Evolutionary conservation across 2,329 filamentous ascomycete genomes (phyloP), one percentile per base, ranked within the genome.

Genomic region (Cyclaneusma minus): DNA sequence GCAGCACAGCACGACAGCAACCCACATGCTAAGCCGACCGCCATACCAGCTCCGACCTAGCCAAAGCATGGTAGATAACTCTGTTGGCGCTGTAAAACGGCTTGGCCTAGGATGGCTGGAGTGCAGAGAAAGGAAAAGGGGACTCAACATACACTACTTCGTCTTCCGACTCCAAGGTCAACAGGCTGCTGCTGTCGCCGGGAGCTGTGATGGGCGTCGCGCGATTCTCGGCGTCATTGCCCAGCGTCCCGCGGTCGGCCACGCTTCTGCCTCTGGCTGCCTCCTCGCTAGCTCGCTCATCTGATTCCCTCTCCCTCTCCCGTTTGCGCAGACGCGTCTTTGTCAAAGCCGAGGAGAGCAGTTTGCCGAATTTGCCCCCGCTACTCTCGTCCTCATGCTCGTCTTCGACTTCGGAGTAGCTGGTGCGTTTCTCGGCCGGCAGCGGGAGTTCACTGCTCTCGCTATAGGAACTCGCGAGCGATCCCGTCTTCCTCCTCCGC

Each of bases 301-400:
- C 58, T 38, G 47, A 48, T 35, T 58, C 56, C 24, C 45, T 44
- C 26, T 54, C 49, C 29, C 60, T 54, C 44, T 55, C 62, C 47
- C n/a, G n/a, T n/a, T 54, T 60, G 30, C 54, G 54, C 24, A 60
- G 55, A 24, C 61, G 58, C 40, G 60, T 64, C 24, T 54, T 52
- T 15, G 51, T 48, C 28, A 70, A 55, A 19, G 56, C 52, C 41
- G 62, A 66, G 27, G 64, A 56, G 18, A 72, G 47, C 16, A 71
- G 53, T 47, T 65, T 69, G 30, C 52, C 55, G 22, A 67, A 47
- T 8, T 53, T 50, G 34, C 45, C 52, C 29, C 33, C 29, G 22
- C 35, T 34, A 14, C 24, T 34, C 9, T 38, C 34, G 13, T 45
- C 39, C 8, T 40, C 35, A 22, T 24, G 3, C 7, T 24, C 4